Evolutionary conservation across 139 green algal genomes (phyloP).

Genomic region (Coccomyxa sp.): DNA sequence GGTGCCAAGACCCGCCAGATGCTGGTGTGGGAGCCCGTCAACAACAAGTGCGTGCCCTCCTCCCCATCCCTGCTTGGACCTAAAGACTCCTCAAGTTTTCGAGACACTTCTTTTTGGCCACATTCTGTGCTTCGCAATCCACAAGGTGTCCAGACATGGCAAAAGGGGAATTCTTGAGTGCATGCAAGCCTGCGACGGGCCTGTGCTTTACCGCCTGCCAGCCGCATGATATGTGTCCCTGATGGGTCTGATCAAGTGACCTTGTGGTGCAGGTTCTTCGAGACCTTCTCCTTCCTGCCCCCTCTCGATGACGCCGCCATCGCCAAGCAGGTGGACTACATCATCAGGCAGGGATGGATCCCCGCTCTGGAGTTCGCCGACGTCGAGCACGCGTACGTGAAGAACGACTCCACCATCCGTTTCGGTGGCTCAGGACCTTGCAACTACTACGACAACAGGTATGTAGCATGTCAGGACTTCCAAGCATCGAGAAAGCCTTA

Average conservation of each 20-base stretch:
- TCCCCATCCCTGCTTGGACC: no score
- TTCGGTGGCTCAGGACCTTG: conserved; percentile 45
- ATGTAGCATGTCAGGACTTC: no score
- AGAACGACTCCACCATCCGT: conserved; percentile 52
- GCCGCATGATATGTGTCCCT: no score
- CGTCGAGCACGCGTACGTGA: conserved; percentile 65
- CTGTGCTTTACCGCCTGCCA: no score
- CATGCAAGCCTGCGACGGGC: no score
- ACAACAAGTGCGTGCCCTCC: conserved; percentile 71
- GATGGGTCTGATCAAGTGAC: no score
- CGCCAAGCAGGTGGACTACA: conserved; percentile 87
- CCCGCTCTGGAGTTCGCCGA: conserved; percentile 89
- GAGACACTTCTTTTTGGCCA: no score
- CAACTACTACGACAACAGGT: conserved; percentile 75
- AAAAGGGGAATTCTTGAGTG: no score
- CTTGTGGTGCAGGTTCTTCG: conserved; percentile 87
- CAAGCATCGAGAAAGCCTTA: no score
- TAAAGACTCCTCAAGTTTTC: no score
- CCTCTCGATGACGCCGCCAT: conserved; percentile 88
- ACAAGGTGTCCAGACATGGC: no score
- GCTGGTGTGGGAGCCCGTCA: conserved; percentile 73
- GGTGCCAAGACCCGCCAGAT: conserved; percentile 57
- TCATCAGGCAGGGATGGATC: conserved; percentile 78
- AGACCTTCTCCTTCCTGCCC: conserved; percentile 99
- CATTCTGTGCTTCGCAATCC: no score